phyloP scores from a whole-genome alignment of 805 yeast species.

The Wickerhamiella spandovensis region DNA sequence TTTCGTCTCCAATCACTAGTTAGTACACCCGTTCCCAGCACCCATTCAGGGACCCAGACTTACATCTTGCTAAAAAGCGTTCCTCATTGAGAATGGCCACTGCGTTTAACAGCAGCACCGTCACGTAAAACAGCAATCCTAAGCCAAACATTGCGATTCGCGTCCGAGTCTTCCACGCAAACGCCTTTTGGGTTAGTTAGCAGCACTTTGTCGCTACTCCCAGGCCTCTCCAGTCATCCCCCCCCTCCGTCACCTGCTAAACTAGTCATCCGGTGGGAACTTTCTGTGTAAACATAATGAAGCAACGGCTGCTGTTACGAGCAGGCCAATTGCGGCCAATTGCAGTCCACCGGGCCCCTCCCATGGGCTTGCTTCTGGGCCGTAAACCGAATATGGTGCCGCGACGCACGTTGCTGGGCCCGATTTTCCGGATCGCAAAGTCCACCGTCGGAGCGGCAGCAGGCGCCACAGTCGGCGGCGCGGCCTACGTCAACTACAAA shows the following conservation, averaged over 20 bases:
- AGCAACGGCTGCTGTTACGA: neutral
- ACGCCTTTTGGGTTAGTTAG: neutral
- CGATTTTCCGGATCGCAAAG: slow-evolving; percentile 16
- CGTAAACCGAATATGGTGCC: slow-evolving; percentile 3
- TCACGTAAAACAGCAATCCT: slow-evolving; percentile 25
- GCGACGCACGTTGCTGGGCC: slow-evolving; percentile 16
- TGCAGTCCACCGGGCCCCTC: neutral
- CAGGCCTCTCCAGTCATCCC: too few species aligned
- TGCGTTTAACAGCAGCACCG: slow-evolving; percentile 47
- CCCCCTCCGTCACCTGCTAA: too few species aligned
- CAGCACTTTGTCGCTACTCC: too few species aligned
- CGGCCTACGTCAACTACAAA: slow-evolving; percentile 83
- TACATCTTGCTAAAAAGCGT: slow-evolving; percentile 55
- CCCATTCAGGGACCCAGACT: slow-evolving; percentile 12
- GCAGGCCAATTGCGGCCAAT: neutral
- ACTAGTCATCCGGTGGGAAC: neutral
- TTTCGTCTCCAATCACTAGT: slow-evolving; percentile 30
- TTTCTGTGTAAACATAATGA: neutral
- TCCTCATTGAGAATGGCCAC: slow-evolving; percentile 73
- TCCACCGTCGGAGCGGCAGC: slow-evolving; percentile 50
- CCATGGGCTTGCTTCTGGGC: neutral
- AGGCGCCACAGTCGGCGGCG: slow-evolving; percentile 90
- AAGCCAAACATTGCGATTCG: slow-evolving; percentile 24
- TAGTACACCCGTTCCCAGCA: slow-evolving; percentile 10
- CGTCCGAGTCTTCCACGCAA: neutral